Evolutionary conservation across 495 filamentous ascomycete species (phyloP), one percentile per base, ranked within the genome.

Genomic region (Trichoderma virens): DNA sequence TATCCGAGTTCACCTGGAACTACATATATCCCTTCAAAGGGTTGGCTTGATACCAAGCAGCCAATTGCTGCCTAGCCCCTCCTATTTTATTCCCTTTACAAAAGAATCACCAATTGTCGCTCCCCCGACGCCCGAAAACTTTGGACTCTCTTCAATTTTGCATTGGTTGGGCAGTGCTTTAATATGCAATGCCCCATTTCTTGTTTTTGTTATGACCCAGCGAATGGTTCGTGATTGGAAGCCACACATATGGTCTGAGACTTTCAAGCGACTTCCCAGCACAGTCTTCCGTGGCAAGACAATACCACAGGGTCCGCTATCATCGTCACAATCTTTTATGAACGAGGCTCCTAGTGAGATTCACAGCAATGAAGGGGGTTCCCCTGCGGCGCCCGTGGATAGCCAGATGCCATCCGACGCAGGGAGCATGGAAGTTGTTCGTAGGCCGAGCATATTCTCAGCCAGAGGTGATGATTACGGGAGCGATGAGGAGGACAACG

Each of bases 61-160:
- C 20, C 67, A 67, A 7, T 70, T 67, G 56, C 64, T 85, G 18
- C 82, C 82, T 0, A 72, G 68, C 51, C 70, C 70, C 34, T 67
- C 65, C 18, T 84, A 79, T 35, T 81, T 83, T 62, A 70, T 84
- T 39, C 81, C 80, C 0, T 84, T 83, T 30, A 75, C 77, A 28
- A 68, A 68, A 56, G 47, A 70, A 3, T 84, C 82, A 2, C 81
- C 79, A 2, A 74, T 85, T 41, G 62, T 65, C 2, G 61, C 79
- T 3, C 78, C 78, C 6, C 71, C 71, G 0, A 64, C 73, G 4
- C 71, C 72, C 1, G 65, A 67, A 32, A 68, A 71, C 0, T 64
- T 65, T 39, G 39, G 51, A 1, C 3, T 43, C 7, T 38, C 25
- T 14, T 60, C 51, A 18, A 16, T 65, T 25, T 18, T 60, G 6